Evolutionary conservation across 352 stramenopile species (phyloP).

Genomic region (Phytophthora sp.): DNA sequence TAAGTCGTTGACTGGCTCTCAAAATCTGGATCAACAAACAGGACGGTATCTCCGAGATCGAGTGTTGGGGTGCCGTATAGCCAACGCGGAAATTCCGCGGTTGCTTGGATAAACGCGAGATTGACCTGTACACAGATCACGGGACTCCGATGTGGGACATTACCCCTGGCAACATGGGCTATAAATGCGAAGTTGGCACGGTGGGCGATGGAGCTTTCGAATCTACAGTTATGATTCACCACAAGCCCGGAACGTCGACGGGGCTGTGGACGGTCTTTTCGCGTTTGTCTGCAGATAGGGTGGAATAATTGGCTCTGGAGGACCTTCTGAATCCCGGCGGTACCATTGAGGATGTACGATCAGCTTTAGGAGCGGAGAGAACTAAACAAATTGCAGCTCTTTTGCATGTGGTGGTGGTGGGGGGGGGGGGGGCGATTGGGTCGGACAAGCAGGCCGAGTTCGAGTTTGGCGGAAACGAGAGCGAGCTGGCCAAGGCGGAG

Average conservation of each 20-base stretch:
- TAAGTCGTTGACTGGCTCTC: neutral
- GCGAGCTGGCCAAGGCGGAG: too few species aligned
- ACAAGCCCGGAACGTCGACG: slow-evolving; percentile 30
- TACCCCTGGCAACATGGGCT: neutral
- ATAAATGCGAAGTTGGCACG: neutral
- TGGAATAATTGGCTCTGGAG: too few species aligned
- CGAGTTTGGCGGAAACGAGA: too few species aligned
- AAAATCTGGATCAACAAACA: neutral
- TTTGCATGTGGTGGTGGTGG: too few species aligned
- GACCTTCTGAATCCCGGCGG: too few species aligned
- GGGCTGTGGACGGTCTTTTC: too few species aligned
- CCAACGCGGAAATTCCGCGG: neutral
- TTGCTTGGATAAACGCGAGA: neutral
- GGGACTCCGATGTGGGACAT: neutral
- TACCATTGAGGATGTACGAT: too few species aligned
- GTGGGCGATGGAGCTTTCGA: neutral
- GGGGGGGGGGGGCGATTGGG: too few species aligned
- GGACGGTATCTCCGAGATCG: neutral
- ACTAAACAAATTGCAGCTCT: too few species aligned
- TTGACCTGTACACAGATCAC: neutral
- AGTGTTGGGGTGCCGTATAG: neutral
- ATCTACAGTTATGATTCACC: neutral
- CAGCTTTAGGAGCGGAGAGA: too few species aligned
- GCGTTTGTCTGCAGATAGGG: too few species aligned
- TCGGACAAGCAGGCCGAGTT: too few species aligned